Base-by-base conservation (phyloP, 75 land plant species). In the Pinus tabuliformis region DNA sequence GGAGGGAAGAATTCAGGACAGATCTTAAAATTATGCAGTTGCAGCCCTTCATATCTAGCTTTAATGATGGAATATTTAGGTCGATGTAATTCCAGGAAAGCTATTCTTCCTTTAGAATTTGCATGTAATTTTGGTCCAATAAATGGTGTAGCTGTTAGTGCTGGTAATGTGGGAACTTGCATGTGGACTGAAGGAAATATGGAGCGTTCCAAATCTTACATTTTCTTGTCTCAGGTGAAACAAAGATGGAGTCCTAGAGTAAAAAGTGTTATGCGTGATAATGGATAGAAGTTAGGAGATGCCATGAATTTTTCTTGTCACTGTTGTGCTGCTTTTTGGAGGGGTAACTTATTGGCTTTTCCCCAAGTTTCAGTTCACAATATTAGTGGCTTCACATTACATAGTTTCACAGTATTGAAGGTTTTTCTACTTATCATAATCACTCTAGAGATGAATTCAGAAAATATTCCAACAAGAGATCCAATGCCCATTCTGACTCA, bases 141-240 rank as follows among this genome's bases (percentile, higher is more conserved):
- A 45, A n/a, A 39, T 15, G 71, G 17, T 66, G 21, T 13, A 8
- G 3, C 22, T 66, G 71, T 20, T 39, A 66, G 22, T 39, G 22
- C 22, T 68, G 71, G 71, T 68, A 68, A n/a, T 42, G 20, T 68
- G 52, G 24, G 37, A n/a, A 68, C 52, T n/a, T 68, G 49, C 52
- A 39, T 17, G 21, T 68, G 71, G 52, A n/a, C 36, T 42, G 42
- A 39, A 68, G 71, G 20, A 68, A 37, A n/a, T 17, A n/a, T 21
- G 17, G 70, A 39, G 39, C 39, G 20, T 8, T 22, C 71, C 42
- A 45, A n/a, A 68, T 68, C 71, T 20, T 20, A 68, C 8, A 39
- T 68, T 17, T 37, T n/a, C 37, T 68, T 45, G 20, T 39, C 52
- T 20, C 71, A 18, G 20, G 39, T 39, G 70, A 66, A 1, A 39